Evolutionary conservation across 805 yeast species (phyloP), one percentile per base, ranked within the genome.

Genomic region (Sungouiozyma ichnusensis): DNA sequence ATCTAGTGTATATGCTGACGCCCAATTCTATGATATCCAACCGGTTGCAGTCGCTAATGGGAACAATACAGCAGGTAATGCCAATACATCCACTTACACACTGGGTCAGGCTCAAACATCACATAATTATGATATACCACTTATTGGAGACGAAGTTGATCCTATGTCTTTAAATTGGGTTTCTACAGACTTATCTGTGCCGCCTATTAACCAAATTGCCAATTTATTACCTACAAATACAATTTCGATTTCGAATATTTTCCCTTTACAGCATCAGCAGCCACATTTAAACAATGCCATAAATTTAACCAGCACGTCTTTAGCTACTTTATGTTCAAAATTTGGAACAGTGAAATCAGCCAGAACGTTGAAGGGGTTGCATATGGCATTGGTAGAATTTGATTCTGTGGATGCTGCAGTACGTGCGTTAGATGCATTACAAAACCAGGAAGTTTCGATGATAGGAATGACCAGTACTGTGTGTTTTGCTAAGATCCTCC

Each of bases 391-490:
- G 43, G 81, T 85, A 17, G 92, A 84, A 59, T 88, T 85, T 60
- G 72, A 73, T 3, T 66, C 73, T 20, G 63, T 82, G 4, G 95
- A 85, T 40, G 67, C 77, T 27, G 94, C 98, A 7, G 77, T 84
- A 70, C 73, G 71, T 38, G 86, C 95, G 40, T 79, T 80, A 55
- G 82, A 85, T 14, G 76, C 71, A 39, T 72, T 88, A 55, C 85
- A 83, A 54, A 94, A 87, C 48, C 78, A 80, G 49, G 96, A 90
- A 54, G 69, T 90, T 33, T 62, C 66, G 1, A 74, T 79, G 46
- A 85, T 90, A 2, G 95, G 94, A 3, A 70, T 75, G 19, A 76
- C 81, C 15, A 76, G 92, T 57, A 67, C 76, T 33, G 85, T 86
- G 33, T 85, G 88, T 0, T 92, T 86, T 69, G 97, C 96, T 3